Evolutionary conservation across 257 asterid species (phyloP).

Genomic region (Fraxinus quadrangulata): DNA sequence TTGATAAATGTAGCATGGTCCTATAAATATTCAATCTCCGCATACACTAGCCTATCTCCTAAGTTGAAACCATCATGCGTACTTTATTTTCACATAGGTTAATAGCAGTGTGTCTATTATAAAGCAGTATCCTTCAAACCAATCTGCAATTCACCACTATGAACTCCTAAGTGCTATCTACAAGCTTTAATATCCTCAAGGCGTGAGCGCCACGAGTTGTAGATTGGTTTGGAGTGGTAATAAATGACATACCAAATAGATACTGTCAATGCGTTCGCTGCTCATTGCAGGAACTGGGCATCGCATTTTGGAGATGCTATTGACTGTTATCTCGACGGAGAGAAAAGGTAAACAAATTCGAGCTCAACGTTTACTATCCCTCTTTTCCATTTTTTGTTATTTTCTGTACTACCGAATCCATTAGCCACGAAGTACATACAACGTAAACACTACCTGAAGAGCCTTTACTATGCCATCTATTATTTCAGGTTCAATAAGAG

Average conservation of each 20-base stretch:
- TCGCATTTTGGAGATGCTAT: not conserved
- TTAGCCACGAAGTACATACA: too few relatives aligned
- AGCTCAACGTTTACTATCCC: not conserved
- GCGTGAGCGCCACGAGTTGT: not conserved
- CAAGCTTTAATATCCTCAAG: not conserved
- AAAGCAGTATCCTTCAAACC: not conserved
- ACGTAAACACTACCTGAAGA: slow-evolving; percentile 56
- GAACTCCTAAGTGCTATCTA: not conserved
- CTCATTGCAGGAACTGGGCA: not conserved
- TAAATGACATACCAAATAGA: not conserved
- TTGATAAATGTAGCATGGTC: too few relatives aligned
- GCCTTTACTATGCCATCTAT: slow-evolving; percentile 85
- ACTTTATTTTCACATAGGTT: not conserved
- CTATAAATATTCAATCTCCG: not conserved
- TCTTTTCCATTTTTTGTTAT: too few relatives aligned
- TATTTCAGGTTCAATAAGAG: slow-evolving; percentile 89
- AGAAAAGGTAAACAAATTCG: not conserved
- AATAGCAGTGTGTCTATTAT: not conserved
- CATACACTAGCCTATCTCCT: not conserved
- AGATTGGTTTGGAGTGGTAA: not conserved
- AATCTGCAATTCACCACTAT: not conserved
- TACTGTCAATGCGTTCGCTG: not conserved
- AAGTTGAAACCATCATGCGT: not conserved
- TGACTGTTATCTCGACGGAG: not conserved
- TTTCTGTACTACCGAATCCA: too few relatives aligned